Base-by-base conservation (phyloP, 495 filamentous ascomycete genomes). In the Barbatosphaeria neglecta region DNA sequence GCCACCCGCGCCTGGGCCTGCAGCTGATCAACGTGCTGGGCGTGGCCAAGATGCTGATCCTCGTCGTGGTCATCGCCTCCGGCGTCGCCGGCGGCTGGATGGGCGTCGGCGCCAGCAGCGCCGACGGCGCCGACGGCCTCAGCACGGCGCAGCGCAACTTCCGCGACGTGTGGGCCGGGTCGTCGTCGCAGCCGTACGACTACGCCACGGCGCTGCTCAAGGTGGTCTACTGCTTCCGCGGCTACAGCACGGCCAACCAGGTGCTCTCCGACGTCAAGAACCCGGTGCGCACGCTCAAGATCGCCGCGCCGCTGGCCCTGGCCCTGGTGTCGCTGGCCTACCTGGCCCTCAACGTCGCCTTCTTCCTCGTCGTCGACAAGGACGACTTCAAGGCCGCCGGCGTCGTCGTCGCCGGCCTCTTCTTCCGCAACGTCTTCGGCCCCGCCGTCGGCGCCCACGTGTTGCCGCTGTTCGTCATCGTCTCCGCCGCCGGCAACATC, bases 261-360 rank as follows among this genome's bases (percentile, higher is more conserved):
- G 78, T 76, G 8, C 59, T 84, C 44, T 70, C 72, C 48, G 77
- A 82, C 60, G 73, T 79, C 16, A 66, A 64, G 42, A 71, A 83
- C 50, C 81, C 81, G 0, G 63, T 68, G 13, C 73, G 72, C n/a
- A 84, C 78, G 0, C 64, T 84, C 41, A 73, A 70, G 47, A 68
- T 76, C 46, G 81, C 80, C 1, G 82, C 78, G 0, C 79, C 76
- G 0, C 44, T 79, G 11, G 81, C 79, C 1, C 67, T 83, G 15
- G 66, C 64, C 24, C 61, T 68, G 1, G 77, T 82, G 4, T 71
- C 74, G 0, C 57, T 81, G 23, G 62, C 80, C 1, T 84, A 83
- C 60, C 74, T 84, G 50, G 56, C 82, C n/a, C 71, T 70, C 53
- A 83, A 83, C 54, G 69, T 84, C 24, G 76, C 81, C 41, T 84